phyloP scores from a whole-genome alignment of 75 land plant genomes.

The Pinus albicaulis region DNA sequence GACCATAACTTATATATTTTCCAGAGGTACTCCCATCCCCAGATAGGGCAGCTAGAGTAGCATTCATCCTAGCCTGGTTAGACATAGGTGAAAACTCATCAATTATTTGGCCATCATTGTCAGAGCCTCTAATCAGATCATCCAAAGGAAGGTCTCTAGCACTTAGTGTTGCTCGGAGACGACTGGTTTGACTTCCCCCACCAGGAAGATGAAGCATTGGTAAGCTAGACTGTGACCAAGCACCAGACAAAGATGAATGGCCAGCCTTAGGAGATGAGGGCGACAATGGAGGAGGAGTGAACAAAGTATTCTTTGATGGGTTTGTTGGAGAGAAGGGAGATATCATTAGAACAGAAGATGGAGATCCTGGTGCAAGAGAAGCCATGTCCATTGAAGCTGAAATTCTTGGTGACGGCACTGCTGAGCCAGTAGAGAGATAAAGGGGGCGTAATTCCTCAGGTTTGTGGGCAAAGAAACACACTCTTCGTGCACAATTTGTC shows the following conservation, averaged over 20 bases:
- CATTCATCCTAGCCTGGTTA: conserved; percentile 13
- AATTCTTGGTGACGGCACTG: conserved; percentile 48
- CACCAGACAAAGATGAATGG: conserved; percentile 20
- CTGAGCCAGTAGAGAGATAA: conserved; percentile 62
- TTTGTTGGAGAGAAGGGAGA: conserved; percentile 17
- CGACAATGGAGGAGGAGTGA: conserved; percentile 56
- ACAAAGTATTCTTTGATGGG: conserved; percentile 8
- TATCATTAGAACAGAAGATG: conserved; percentile 25
- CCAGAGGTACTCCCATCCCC: conserved; percentile 1
- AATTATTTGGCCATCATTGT: conserved; percentile 20
- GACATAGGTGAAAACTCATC: conserved; percentile 14
- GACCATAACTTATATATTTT: neutral
- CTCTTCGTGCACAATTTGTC: conserved; percentile 57
- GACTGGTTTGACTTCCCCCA: conserved; percentile 25
- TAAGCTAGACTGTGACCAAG: conserved; percentile 16
- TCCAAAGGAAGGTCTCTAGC: conserved; percentile 67
- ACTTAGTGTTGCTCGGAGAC: conserved; percentile 58
- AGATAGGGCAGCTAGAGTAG: neutral
- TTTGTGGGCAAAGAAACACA: conserved; percentile 89
- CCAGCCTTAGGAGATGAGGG: conserved; percentile 31
- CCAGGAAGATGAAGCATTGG: conserved; percentile 52
- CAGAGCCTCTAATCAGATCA: conserved; percentile 29
- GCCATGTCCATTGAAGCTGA: conserved; percentile 39
- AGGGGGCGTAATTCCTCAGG: conserved; percentile 71
- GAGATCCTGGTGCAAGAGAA: conserved; percentile 36